A percentile compares a stretch with the other conserved stretches of the same genome.
Evolutionary conservation across 1,284 basidiomycete species (phyloP).

Genomic region (Trametes versicolor): DNA sequence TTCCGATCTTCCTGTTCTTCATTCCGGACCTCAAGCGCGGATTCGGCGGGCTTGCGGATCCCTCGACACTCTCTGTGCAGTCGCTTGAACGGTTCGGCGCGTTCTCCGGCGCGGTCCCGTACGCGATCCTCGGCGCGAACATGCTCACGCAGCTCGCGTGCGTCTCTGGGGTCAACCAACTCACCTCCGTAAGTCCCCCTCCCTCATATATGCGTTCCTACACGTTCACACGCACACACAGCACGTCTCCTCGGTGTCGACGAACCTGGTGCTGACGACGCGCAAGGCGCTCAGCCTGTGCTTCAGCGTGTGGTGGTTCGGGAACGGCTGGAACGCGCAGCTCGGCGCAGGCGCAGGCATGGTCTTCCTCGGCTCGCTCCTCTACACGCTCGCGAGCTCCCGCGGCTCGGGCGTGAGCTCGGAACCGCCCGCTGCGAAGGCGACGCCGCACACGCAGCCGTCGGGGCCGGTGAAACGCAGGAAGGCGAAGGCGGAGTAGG

Average conservation of each 20-base stretch:
- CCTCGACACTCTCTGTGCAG: conserved; percentile 27
- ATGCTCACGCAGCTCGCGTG: conserved; percentile 87
- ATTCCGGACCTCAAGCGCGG: conserved; percentile 65
- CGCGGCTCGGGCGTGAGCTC: conserved; percentile 20
- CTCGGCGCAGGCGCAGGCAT: conserved; percentile 69
- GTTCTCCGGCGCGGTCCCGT: conserved; percentile 47
- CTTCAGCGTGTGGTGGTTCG: conserved; percentile 82
- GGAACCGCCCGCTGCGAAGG: neutral
- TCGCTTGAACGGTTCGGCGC: conserved; percentile 17
- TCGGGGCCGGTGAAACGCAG: too few species aligned
- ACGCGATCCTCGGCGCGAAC: conserved; percentile 71
- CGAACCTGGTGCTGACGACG: conserved; percentile 75
- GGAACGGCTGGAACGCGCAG: conserved; percentile 69
- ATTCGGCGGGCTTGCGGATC: conserved; percentile 52
- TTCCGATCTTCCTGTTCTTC: conserved; percentile 80
- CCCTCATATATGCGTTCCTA: conserved; percentile 1
- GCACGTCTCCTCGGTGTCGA: conserved; percentile 78
- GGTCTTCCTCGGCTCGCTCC: conserved; percentile 72
- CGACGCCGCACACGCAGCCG: too few species aligned
- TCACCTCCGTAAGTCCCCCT: conserved; percentile 71
- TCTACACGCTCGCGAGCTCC: conserved; percentile 51
- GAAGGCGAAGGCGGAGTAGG: too few species aligned
- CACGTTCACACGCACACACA: conserved; percentile 40
- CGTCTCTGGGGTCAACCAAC: conserved; percentile 86
- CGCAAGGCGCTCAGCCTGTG: conserved; percentile 78